Evolutionary conservation across 495 filamentous ascomycete genomes (phyloP), one percentile per base, ranked within the genome.

Genomic region (Penicillium antarcticum): DNA sequence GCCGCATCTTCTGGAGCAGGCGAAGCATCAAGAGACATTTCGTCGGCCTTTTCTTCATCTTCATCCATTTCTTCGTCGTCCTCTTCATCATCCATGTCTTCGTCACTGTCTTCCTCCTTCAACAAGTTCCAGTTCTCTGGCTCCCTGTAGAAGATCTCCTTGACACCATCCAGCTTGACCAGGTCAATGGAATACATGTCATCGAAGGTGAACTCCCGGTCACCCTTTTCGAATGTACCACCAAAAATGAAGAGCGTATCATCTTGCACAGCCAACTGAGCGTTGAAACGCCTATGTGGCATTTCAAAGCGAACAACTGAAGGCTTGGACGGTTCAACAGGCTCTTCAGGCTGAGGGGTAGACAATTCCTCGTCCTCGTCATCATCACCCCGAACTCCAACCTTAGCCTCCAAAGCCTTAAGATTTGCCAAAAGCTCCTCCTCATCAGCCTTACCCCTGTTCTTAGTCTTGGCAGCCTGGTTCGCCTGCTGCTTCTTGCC

Each of bases 191-290:
- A 86, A 63, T 89, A 92, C 77, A 97, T 76, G 59, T 97, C 92
- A 63, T 96, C 91, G 69, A 95, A 95, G 1, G 88, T 96, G 60
- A 87, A 96, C 65, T 98, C 94, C 14, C 87, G 81, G 61, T 97
- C 94, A 17, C 88, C 92, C 68, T 92, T 91, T 62, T 98, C 94
- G 58, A 88, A 96, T 0, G 91, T 98, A 12, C 94, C 94, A 16
- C 94, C 91, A 60, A 92, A 96, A 19, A 96, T 87, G 62, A 94
- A 98, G 0, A 97, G 75, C 12, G 87, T 80, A 69, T 98, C 94
- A 46, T 90, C 89, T 69, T 96, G 91, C 8, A 97, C 89, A 1
- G 94, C 81, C 34, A 98, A 70, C 54, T 91, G 87, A 3, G 88
- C 86, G 55, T 97, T 96, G 69, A 97, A 97, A 37, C 94, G 76